Base-by-base conservation (phyloP, 305 asterid genomes). In the Nicotiana rustica region DNA sequence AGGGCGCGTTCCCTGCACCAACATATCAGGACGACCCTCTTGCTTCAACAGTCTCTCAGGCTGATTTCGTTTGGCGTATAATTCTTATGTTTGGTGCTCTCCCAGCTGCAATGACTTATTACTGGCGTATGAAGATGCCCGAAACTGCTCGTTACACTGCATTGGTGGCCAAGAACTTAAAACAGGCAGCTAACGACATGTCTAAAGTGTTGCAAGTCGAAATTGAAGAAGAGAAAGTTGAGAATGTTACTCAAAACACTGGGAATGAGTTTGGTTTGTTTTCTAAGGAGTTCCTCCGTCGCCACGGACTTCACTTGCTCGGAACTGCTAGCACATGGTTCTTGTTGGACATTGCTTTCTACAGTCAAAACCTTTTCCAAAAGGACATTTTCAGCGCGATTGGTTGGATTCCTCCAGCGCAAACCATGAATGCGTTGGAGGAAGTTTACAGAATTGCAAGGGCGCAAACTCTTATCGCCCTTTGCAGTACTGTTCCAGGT, bases 121-220 rank as follows among this genome's bases (percentile, higher is more conserved):
- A 93, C 84, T 93, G 94, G 95, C 92, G 94, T 1, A 89, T 89
- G 95, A 93, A 91, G 85, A 93, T 93, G 97, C 96, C 96, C 0
- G 96, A 93, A 70, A 93, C 96, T 0, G 93, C 97, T 0, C 89
- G 96, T n/a, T 93, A 93, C 93, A 93, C 96, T 0, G 97, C 95
- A 8, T 69, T 93, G 0, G 91, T 93, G 0, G 97, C 94, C 0
- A 92, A 89, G 75, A 90, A 93, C 55, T 91, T 92, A 0, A 92
- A 93, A 65, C 93, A 85, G 66, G 95, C 97, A 3, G 95, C 96
- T 1, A 36, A 14, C 1, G 97, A 93, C 69, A 93, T 93, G 96
- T 84, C 88, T 2, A 86, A 52, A 4, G 96, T 93, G 1, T 25
- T 92, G 77, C 81, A 93, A 29, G 90, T 92, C 3, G 95, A 92